Base-by-base conservation (phyloP, 2,329 filamentous ascomycete genomes). In the Epichloe scottii region DNA sequence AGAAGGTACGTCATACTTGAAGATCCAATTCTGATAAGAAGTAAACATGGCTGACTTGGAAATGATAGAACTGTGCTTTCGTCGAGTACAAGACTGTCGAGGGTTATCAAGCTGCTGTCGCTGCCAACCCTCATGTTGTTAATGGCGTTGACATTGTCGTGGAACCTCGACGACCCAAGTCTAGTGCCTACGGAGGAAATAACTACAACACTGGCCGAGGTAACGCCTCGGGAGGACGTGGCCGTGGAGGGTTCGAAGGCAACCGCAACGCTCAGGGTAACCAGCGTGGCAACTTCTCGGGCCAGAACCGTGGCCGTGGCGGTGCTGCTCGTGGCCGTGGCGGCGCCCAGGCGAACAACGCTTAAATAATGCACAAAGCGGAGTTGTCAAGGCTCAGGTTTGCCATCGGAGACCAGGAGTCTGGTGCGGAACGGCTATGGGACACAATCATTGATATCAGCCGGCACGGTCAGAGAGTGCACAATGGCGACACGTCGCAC, bases 31-130 rank as follows among this genome's bases (percentile, higher is more conserved):
- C 8, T 8, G 11, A 43, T 15, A 1, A 38, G 12, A 5, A 38
- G 3, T 17, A n/a, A 34, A 38, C 5, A 15, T 41, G 44, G 19
- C 50, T 51, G 35, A 51, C 45, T 3, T 33, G 15, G 30, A 48
- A 41, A 30, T 48, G 40, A 30, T 64, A 95, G 91, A 96, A 93
- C 77, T 96, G 89, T 63, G 93, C 93, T 26, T 97, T 97, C 64
- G 88, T 96, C 54, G 93, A 98, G 68, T 98, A 93, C 69, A 85
- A 83, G 63, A 86, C 84, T 45, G 66, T 81, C 21, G 82, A 89
- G 51, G 89, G 82, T 45, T 96, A 95, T 71, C 79, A 88, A 66
- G 85, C 87, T 55, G 93, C 93, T 42, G 77, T 88, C 38, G 79
- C 79, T 54, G 85, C 84, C 59, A 97, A 94, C 72, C 91, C 91